Evolutionary conservation across 495 filamentous ascomycete species (phyloP).

Genomic region (Neurospora sp.): DNA sequence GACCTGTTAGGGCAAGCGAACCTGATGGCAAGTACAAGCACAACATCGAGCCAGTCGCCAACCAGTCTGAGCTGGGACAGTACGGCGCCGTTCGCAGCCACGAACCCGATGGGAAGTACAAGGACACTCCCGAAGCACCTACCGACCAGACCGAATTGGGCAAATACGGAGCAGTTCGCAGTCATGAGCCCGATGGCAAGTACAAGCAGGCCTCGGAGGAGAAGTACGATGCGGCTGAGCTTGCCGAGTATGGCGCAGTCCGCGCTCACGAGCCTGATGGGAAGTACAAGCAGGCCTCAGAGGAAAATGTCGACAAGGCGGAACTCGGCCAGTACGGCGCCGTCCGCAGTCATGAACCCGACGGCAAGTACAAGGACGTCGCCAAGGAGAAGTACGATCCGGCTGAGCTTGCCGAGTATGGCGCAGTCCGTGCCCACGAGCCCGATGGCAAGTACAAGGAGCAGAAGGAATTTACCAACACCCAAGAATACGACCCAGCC

Average conservation of each 20-base stretch:
- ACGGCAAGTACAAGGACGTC: constrained; percentile 1
- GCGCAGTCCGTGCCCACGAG: constrained; percentile 2
- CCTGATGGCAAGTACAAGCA: constrained; percentile 17
- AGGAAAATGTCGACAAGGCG: neutral
- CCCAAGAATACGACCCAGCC: constrained; percentile 8
- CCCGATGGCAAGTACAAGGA: constrained; percentile 9
- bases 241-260: neutral
- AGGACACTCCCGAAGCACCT: neutral
- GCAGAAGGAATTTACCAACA: neutral
- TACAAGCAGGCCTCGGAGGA: neutral
- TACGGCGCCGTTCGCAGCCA: constrained; percentile 5
- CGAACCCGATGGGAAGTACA: constrained; percentile 1
- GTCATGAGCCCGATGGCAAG: neutral
- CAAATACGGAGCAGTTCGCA: constrained; percentile 2
- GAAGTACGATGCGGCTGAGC: neutral
- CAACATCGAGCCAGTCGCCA: neutral
- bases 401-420: neutral
- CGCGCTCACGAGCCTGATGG: constrained; percentile 9
- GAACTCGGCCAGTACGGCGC: neutral
- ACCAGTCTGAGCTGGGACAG: constrained; percentile 1
- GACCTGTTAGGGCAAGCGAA: constrained; percentile 6
- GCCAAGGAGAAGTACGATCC: neutral
- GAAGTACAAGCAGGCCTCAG: constrained; percentile 1
- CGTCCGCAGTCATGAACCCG: neutral
- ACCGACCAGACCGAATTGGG: neutral